Percentiles rank a stretch among this genome's conserved stretches.
These are phyloP conservation scores for Prorocentrum cordatum DNA, from an alignment of 169 alveolate species.

Conservation along the genomic window DNA sequence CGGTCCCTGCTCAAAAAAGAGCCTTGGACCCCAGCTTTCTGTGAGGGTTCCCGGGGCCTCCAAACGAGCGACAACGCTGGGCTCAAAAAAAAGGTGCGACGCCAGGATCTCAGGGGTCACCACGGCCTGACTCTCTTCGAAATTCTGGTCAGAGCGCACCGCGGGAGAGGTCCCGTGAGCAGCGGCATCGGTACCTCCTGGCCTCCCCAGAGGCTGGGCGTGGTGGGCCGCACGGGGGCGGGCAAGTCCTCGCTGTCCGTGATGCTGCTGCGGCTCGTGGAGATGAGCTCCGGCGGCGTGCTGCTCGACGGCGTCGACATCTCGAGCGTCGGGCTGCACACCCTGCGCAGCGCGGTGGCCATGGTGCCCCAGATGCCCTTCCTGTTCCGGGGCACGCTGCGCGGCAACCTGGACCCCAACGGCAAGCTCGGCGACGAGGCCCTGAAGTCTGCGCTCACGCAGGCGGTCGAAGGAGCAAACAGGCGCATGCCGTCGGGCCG, in stretches of 20 bases:
- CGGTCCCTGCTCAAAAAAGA: too few species aligned
- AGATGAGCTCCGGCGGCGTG: not conserved
- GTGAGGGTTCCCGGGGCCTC: too few species aligned
- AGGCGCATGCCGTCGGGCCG: too few species aligned
- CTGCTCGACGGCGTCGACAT: not conserved
- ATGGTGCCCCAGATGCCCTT: not conserved
- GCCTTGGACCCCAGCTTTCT: too few species aligned
- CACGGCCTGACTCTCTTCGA: too few species aligned
- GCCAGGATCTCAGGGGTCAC: too few species aligned
- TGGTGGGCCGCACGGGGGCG: not conserved
- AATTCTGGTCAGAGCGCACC: too few species aligned
- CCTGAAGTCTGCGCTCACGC: not conserved
- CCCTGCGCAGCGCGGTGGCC: not conserved
- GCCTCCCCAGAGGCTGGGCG: too few species aligned
- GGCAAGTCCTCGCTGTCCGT: not conserved
- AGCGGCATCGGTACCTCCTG: too few species aligned
- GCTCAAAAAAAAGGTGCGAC: too few species aligned
- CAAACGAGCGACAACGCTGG: too few species aligned
- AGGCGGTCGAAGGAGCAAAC: not conserved
- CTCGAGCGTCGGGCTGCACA: not conserved
- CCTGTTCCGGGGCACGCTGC: not conserved
- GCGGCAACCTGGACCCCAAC: not conserved
- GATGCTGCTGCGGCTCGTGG: not conserved
- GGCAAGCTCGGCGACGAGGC: not conserved
- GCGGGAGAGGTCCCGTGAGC: too few species aligned